Base-by-base conservation (phyloP, 192 early-diverging fungal species). In the Polychytrium aggregatum region DNA sequence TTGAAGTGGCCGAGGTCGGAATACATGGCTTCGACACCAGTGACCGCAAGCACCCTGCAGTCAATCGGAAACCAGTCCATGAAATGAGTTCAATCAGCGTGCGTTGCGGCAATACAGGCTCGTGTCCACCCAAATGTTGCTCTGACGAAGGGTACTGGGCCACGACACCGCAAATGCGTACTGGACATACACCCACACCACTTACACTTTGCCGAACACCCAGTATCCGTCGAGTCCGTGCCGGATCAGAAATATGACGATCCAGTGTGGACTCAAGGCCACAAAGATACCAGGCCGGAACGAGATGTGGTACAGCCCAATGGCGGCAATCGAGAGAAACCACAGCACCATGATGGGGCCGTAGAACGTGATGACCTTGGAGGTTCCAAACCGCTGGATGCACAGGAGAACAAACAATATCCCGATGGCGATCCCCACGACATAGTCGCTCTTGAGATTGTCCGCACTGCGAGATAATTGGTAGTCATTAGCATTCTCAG, bases 1-100 rank as follows among this genome's bases (percentile, higher is more conserved):
- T 48, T 62, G 37, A 79, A 79, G 46, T 79, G 76, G 2, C 73
- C 76, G 39, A 79, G 56, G 50, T 79, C 76, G 16, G 74, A 62
- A 46, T 69, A 79, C 56, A 79, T 49, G 4, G 68, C 66, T 56
- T 79, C 76, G 1, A 69, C 69, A 21, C 76, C 76, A 0, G 71
- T 65, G 22, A 79, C 55, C 3, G 73, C 55, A 26, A 79, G 47
- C 16, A 77, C 68, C 0, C 60, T 70, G 35, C 11, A 27, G 11
- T 29, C 30, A 18, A 20, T 16, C 7, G 25, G 14, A 39, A 60
- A 4, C 9, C 11, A 31, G 33, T 39, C 20, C 8, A 51, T 9
- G 22, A 9, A 41, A 46, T n/a, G n/a, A n/a, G n/a, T n/a, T n/a
- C n/a, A n/a, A n/a, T n/a, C n/a, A n/a, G n/a, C n/a, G n/a, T n/a